Evolutionary conservation across 2,329 filamentous ascomycete species (phyloP), one percentile per base, ranked within the genome.

Genomic region (Trichoderma sp.): DNA sequence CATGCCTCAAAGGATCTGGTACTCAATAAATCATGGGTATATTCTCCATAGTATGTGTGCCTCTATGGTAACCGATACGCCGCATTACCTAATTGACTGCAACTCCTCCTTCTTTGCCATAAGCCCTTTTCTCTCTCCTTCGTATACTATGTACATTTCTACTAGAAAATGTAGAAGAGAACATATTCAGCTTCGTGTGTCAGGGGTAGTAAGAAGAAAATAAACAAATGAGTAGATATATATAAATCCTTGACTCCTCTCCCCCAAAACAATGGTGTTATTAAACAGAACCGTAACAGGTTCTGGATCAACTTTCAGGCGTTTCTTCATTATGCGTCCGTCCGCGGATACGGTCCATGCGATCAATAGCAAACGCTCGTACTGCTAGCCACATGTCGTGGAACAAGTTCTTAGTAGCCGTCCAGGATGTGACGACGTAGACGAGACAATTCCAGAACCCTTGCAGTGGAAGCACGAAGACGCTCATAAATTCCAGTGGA

Each of bases 361-460:
- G 60, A 29, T 31, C 31, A 18, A 64, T 64, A 27, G n/a, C 18
- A 18, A 31, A 60, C 24, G 59, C 24, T 7, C 41, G 29, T 21
- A 2, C 45, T 4, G 71, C 71, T 6, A 75, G n/a, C 72, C 62
- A 75, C 62, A 78, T 60, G 18, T 79, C 72, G 53, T 68, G 64
- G 50, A 75, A 75, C 31, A 78, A 33, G 0, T 76, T 76, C 78
- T 86, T 87, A 79, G 89, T 90, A 0, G 90, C 90, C 66, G 88
- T 82, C 85, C 89, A 88, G 6, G 91, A 93, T 1, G 92, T 93
- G 6, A 88, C 86, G 12, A 90, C 83, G 82, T 95, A 95, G 76
- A 95, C 93, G 69, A 92, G 80, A 24, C 90, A 89, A 81, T 95
- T 95, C 93, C 93, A 95, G 79, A 94, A 92, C 0, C 93, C 94